A percentile compares a stretch with the other conserved stretches of the same genome.
These are phyloP conservation scores for Crithidia thermophila DNA, from an alignment of 208 protist species.

Conservation along the genomic window DNA sequence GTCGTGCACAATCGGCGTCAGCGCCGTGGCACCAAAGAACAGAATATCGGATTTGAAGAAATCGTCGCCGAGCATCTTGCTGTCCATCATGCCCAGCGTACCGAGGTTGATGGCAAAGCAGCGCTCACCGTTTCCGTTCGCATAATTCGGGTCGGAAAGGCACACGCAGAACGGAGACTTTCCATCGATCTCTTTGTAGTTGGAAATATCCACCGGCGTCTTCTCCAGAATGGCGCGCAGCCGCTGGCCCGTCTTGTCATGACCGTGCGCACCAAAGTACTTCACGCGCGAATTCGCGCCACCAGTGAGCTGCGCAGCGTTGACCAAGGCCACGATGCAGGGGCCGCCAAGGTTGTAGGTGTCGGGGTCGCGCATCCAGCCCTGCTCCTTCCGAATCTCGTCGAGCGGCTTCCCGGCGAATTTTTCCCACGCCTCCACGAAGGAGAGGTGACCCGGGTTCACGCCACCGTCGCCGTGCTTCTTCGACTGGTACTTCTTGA, in stretches of 20 bases:
- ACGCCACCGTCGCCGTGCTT: conserved; percentile 19
- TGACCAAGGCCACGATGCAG: conserved; percentile 31
- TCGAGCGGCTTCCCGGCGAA: conserved; percentile 24
- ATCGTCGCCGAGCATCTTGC: conserved; percentile 15
- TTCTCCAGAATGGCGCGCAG: conserved; percentile 24
- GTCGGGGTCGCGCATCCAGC: conserved; percentile 18
- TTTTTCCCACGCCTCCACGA: conserved; percentile 30
- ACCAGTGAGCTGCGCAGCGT: conserved; percentile 22
- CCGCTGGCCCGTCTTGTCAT: conserved; percentile 9
- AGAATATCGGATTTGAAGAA: conserved; percentile 36
- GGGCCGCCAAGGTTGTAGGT: conserved; percentile 30
- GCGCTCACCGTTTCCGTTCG: conserved; percentile 30
- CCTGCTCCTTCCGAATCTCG: conserved; percentile 30
- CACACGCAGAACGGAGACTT: conserved; percentile 18
- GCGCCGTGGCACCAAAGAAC: conserved; percentile 31
- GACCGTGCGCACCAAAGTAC: conserved; percentile 22
- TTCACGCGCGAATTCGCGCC: conserved; percentile 10
- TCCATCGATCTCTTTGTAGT: conserved; percentile 2
- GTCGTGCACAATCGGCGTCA: conserved; percentile 29
- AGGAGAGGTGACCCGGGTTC: conserved; percentile 27
- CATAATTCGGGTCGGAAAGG: conserved; percentile 34
- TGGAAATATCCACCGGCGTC: conserved; percentile 24
- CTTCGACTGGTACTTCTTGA: conserved; percentile 34
- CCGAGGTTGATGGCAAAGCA: conserved; percentile 39
- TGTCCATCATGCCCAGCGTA: conserved; percentile 2